Evolutionary conservation across 805 yeast species (phyloP).

Genomic region (Sugiyamaella marilandica): DNA sequence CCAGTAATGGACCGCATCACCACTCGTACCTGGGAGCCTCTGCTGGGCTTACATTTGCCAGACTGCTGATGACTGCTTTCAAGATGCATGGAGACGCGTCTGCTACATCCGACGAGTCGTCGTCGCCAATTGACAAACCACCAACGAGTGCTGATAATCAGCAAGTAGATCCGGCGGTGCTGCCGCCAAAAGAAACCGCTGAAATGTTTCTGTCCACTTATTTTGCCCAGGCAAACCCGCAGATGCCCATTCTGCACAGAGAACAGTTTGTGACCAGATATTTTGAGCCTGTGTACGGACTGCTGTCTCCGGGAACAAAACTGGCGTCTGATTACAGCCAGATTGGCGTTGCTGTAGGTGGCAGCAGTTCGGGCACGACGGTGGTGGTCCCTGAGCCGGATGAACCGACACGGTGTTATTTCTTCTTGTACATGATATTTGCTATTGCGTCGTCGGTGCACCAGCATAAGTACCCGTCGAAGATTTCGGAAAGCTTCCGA

Average conservation of each 20-base stretch:
- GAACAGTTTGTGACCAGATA: constrained; percentile 63
- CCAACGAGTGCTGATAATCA: constrained; percentile 12
- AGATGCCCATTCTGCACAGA: constrained; percentile 77
- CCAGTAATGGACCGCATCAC: neutral
- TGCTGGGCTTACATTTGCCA: constrained; percentile 66
- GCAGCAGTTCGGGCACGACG: neutral
- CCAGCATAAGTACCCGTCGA: constrained; percentile 60
- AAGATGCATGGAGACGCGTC: constrained; percentile 35
- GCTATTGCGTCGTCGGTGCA: constrained; percentile 76
- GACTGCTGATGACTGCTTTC: constrained; percentile 71
- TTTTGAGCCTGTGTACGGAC: constrained; percentile 79
- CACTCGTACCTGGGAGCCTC: constrained; percentile 29
- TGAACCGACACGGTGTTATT: constrained; percentile 36
- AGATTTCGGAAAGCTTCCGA: constrained; percentile 65
- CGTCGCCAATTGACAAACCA: constrained; percentile 20
- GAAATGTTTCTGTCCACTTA: constrained; percentile 57
- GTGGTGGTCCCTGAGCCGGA: neutral
- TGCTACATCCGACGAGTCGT: neutral
- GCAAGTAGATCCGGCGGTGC: constrained; percentile 39
- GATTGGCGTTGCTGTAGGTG: constrained; percentile 8
- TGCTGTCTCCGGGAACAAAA: constrained; percentile 46
- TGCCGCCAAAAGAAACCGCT: constrained; percentile 72
- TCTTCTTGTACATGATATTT: constrained; percentile 69
- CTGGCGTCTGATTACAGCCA: constrained; percentile 38
- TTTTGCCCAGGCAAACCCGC: constrained; percentile 78